Conservation (phyloP, 2,329 filamentous ascomycete genomes). For the Phyllachora maydis region DNA sequence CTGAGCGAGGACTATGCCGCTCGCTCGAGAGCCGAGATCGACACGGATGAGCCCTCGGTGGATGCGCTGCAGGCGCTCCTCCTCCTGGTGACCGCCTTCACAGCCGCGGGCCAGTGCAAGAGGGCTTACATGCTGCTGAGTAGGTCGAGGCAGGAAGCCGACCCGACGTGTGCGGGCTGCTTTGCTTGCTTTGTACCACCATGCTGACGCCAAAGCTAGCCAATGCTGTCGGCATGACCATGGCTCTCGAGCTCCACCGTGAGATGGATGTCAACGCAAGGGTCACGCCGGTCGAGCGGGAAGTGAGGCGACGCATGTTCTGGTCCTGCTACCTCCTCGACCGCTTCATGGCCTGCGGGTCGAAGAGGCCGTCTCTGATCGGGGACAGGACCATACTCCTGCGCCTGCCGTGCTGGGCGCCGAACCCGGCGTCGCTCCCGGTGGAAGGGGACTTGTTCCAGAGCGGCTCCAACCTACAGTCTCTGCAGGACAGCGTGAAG, state of each 20-base stretch:
- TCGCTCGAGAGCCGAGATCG: conserved; percentile 48
- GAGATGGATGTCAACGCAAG: conserved; percentile 45
- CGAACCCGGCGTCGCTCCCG: conserved; percentile 35
- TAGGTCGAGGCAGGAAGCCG: no score
- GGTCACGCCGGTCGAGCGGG: conserved; percentile 47
- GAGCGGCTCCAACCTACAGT: conserved; percentile 56
- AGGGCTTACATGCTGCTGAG: conserved; percentile 75
- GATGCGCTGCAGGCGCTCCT: conserved; percentile 59
- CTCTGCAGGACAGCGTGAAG: conserved; percentile 45
- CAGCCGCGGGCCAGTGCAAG: conserved; percentile 59
- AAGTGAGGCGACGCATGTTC: conserved; percentile 61
- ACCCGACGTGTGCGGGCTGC: conserved; percentile 1
- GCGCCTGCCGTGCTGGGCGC: conserved; percentile 54
- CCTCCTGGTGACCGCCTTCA: conserved; percentile 55
- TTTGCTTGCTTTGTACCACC: conserved; percentile 11
- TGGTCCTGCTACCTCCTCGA: conserved; percentile 82
- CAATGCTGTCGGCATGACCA: conserved; percentile 61
- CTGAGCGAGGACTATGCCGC: conserved; percentile 53
- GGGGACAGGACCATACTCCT: conserved; percentile 58
- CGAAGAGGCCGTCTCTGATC: conserved; percentile 62
- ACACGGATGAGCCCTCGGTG: conserved; percentile 63
- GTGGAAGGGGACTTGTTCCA: conserved; percentile 69
- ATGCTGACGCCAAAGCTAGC: conserved; percentile 20
- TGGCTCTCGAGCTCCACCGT: conserved; percentile 62
- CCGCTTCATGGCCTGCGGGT: conserved; percentile 63